Evolutionary conservation across 805 yeast genomes (phyloP).

Genomic region (Ogataea minuta): DNA sequence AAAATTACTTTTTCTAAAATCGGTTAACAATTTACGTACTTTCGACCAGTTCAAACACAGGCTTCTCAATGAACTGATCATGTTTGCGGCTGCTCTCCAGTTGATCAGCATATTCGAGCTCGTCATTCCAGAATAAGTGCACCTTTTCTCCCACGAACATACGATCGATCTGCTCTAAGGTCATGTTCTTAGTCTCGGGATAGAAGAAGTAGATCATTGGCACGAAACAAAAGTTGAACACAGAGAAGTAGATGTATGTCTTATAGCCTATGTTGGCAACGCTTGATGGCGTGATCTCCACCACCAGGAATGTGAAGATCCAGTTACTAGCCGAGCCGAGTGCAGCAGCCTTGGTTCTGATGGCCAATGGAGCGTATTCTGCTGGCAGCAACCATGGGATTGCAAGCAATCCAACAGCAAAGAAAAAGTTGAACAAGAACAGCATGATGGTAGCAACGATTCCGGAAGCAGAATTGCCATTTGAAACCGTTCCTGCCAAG

Average conservation of each 20-base stretch:
- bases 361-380: conserved; percentile 62
- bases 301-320: conserved; percentile 69
- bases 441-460: conserved; percentile 51
- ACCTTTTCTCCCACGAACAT: conserved; percentile 38
- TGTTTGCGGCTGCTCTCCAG: background rate
- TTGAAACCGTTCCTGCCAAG: conserved; percentile 48
- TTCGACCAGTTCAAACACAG: conserved; percentile 3
- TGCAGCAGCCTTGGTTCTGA: conserved; percentile 67
- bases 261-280: conserved; percentile 53
- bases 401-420: conserved; percentile 69
- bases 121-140: conserved; percentile 15
- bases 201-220: conserved; percentile 53
- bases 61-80: conserved; percentile 2
- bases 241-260: conserved; percentile 44
- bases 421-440: conserved; percentile 63
- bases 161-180: conserved; percentile 66
- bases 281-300: conserved; percentile 58
- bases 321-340: conserved; percentile 71
- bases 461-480: conserved; percentile 41
- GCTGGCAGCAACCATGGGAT: conserved; percentile 49
- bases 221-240: conserved; percentile 59
- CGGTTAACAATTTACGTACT: background rate
- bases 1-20: background rate
- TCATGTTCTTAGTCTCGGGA: conserved; percentile 65
- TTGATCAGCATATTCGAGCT: conserved; percentile 5